Base-by-base conservation (phyloP, 306 rosid genomes). In the Clitoria ternatea region DNA sequence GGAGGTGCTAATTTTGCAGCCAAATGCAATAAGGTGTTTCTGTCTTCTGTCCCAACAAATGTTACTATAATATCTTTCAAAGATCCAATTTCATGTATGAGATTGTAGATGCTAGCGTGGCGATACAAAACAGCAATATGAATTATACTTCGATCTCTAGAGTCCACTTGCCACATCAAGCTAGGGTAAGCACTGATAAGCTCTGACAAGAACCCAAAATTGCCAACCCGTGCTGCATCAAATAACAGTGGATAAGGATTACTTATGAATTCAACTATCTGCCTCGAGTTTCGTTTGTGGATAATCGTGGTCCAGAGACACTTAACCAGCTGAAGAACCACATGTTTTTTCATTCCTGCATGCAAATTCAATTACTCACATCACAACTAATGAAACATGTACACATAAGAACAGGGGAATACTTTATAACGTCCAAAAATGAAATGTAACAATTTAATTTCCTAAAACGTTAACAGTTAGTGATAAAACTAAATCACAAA, bases 1-100 rank as follows among this genome's bases (percentile, higher is more conserved):
- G 8, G 18, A 18, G 85, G 82, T 9, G 82, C 85, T 53, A 67
- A 42, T 18, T 61, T 30, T 61, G 82, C 85, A 35, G 85, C 85
- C 71, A 76, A 19, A 23, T 81, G 85, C 62, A 81, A 15, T 22
- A 81, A 7, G 2, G 53, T 77, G 49, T 72, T 65, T 2, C 19
- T 15, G 1, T 14, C 12, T 9, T n/a, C 43, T 2, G 27, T 8
- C 2, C 13, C 73, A 9, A 1, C 0, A 52, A 1, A 77, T 0
- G 44, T 44, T 11, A 61, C n/a, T 24, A 81, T 61, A 23, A 77
- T 6, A 35, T 74, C 85, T 29, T 66, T 77, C 3, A 2, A 0
- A 9, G 39, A 3, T 1, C 69, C 55, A 32, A 77, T 67, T 22
- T 81, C 76, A 11, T 37, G 82, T 23, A 81, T n/a, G 32, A 81